These are phyloP conservation scores for Saccharum spontaneum DNA, from an alignment of 176 grass and related monocot genomes.

Conservation along the genomic window DNA sequence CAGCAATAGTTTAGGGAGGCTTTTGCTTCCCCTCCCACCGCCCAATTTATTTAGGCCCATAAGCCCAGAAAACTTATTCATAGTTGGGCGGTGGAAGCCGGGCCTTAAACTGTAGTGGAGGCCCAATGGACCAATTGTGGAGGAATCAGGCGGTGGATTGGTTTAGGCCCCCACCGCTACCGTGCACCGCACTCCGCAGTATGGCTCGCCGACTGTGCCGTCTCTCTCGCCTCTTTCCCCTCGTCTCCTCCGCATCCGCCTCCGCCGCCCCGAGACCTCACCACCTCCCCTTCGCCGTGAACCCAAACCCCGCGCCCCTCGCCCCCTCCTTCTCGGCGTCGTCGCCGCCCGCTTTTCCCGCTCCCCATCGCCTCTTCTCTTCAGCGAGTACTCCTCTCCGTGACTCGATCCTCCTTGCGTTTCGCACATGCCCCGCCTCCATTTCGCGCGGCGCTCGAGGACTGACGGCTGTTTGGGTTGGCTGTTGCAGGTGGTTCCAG, in stretches of 20 bases:
- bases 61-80: neutral
- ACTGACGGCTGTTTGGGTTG: neutral
- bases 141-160: neutral
- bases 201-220: constrained; percentile 60
- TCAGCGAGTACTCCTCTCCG: constrained; percentile 1
- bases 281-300: constrained; percentile 16
- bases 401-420: neutral
- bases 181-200: neutral
- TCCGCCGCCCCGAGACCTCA: constrained; percentile 26
- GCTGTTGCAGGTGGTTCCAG: constrained; percentile 21
- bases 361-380: constrained; percentile 38
- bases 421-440: neutral
- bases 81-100: neutral
- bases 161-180: neutral
- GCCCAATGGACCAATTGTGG: neutral
- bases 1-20: too few species aligned
- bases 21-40: neutral
- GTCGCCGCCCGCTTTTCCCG: neutral
- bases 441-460: neutral
- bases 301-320: constrained; percentile 25
- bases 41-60: neutral
- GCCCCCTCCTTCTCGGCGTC: neutral
- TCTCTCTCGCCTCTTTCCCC: constrained; percentile 42
- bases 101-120: neutral
- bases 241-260: constrained; percentile 11